Percentiles rank a stretch among this genome's conserved stretches.
Conservation (phyloP, 352 stramenopile species). For the Phytophthora sp. region DNA sequence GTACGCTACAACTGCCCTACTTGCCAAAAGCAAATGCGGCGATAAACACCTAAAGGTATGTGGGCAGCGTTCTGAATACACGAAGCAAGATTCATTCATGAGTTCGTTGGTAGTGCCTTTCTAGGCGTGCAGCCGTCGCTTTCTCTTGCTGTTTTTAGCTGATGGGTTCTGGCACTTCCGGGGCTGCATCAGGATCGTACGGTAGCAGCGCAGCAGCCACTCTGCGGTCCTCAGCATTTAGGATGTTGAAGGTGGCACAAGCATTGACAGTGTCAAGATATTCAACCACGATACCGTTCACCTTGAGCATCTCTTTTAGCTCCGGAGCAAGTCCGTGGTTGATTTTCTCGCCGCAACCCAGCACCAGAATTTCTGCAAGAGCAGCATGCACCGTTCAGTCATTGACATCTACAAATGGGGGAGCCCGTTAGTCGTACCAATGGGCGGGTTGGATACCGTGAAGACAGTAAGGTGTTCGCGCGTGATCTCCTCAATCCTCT, state of each 20-base stretch:
- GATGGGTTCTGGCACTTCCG: constrained; percentile 2
- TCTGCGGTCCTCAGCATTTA: constrained; percentile 90
- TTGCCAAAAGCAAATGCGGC: constrained; percentile 53
- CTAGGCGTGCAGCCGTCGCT: too few species aligned
- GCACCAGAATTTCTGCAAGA: constrained; percentile 74
- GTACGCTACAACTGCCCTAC: constrained; percentile 62
- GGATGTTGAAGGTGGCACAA: constrained; percentile 91
- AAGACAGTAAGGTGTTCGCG: constrained; percentile 79
- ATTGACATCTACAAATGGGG: neutral
- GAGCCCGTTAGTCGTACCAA: constrained; percentile 39
- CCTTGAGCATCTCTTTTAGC: constrained; percentile 79
- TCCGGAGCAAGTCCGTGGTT: constrained; percentile 60
- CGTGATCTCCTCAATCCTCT: constrained; percentile 80
- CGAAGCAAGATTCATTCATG: too few species aligned
- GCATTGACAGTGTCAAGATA: constrained; percentile 87
- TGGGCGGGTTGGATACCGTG: constrained; percentile 73
- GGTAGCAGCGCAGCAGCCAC: constrained; percentile 84
- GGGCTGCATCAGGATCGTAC: constrained; percentile 49
- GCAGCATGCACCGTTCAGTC: neutral
- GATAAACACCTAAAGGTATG: too few species aligned
- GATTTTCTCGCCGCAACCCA: constrained; percentile 76
- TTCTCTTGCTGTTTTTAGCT: constrained; percentile 10
- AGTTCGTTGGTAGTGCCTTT: too few species aligned
- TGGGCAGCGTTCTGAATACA: too few species aligned
- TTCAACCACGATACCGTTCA: constrained; percentile 86